Base-by-base conservation (phyloP, 2,329 filamentous ascomycete genomes). In the Colletotrichum sp. region DNA sequence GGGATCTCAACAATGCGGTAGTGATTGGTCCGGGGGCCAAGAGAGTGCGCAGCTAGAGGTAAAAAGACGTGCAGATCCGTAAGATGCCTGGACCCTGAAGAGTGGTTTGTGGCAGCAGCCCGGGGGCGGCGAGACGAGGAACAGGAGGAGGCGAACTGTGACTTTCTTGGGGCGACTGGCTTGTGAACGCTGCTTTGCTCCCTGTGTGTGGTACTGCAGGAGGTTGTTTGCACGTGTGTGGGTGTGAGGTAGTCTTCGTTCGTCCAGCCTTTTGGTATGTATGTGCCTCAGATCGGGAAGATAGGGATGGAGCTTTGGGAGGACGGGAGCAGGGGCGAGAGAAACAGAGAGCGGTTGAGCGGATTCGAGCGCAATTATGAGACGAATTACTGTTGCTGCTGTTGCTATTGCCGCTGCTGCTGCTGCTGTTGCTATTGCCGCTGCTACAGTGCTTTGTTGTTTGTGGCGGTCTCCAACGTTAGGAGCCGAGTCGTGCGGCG, bases 1-100 rank as follows among this genome's bases (percentile, higher is more conserved):
- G 74, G 68, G 60, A 76, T 70, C 71, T 74, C 74, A 75, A 75
- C 71, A 76, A 76, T 76, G 71, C 52, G 28, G 60, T 34, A 55
- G 24, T 55, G 70, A 76, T 76, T 76, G 73, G 73, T 49, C 64
- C 30, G 59, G 59, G n/a, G 71, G 32, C 63, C 26, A 73, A 57
- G 63, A 66, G 52, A 34, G 68, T 32, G 71, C 26, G 64, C 44
- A 68, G 44, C 18, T 52, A 52, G 44, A 52, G 44, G 44, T 21
- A 21, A 52, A 52, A 52, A 52, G 65, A 57, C 24, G 67, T 39
- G 63, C 34, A 44, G 73, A 76, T 76, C 70, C 57, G 65, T 59
- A 65, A 34, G 57, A 64, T 15, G 72, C 69, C 69, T 68, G 69
- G 64, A 73, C 73, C 69, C 70, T 76, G 73, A 63, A 21, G 62